Percentiles rank a stretch among this genome's conserved stretches.
These are phyloP conservation scores for Rhodotorula sp. DNA, from an alignment of 1,284 basidiomycete genomes.

Conservation along the genomic window DNA sequence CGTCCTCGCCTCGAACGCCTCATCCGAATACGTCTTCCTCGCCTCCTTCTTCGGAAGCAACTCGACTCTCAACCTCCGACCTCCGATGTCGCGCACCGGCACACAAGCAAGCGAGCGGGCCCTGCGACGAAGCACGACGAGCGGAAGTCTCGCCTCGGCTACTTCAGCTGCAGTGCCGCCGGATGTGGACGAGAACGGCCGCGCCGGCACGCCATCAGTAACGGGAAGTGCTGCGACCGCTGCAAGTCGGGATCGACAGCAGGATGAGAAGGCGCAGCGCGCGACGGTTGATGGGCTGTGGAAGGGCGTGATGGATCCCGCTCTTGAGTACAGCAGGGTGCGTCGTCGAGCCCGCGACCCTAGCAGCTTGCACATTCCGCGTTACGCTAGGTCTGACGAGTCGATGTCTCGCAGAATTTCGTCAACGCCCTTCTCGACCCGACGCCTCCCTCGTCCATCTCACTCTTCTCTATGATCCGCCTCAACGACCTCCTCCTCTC, in stretches of 20 bases:
- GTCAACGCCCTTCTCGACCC: slow-evolving; percentile 63
- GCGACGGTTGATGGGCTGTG: slow-evolving; percentile 58
- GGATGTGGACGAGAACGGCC: not conserved
- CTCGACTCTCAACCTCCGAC: slow-evolving; percentile 15
- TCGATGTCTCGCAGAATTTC: slow-evolving; percentile 59
- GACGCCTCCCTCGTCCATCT: slow-evolving; percentile 61
- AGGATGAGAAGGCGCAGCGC: slow-evolving; percentile 54
- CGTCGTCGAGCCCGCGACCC: slow-evolving; percentile 25
- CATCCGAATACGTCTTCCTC: slow-evolving; percentile 83
- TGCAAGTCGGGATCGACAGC: slow-evolving; percentile 45
- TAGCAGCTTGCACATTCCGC: not conserved
- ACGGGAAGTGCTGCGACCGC: slow-evolving; percentile 1
- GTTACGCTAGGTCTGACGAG: not conserved
- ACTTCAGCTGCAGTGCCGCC: not conserved
- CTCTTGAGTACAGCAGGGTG: slow-evolving; percentile 76
- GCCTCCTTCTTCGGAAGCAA: slow-evolving; percentile 67
- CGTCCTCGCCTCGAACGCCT: slow-evolving; percentile 89
- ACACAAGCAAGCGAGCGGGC: no score
- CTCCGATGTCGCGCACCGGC: not conserved
- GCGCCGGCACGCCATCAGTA: not conserved
- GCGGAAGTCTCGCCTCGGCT: not conserved
- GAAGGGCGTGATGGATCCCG: slow-evolving; percentile 88
- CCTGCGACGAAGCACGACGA: not conserved
- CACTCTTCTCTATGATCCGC: slow-evolving; percentile 82
- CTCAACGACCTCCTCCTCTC: slow-evolving; percentile 72